phyloP scores from a whole-genome alignment of 148 eudicot genomes.

The Nepenthes gracilis region DNA sequence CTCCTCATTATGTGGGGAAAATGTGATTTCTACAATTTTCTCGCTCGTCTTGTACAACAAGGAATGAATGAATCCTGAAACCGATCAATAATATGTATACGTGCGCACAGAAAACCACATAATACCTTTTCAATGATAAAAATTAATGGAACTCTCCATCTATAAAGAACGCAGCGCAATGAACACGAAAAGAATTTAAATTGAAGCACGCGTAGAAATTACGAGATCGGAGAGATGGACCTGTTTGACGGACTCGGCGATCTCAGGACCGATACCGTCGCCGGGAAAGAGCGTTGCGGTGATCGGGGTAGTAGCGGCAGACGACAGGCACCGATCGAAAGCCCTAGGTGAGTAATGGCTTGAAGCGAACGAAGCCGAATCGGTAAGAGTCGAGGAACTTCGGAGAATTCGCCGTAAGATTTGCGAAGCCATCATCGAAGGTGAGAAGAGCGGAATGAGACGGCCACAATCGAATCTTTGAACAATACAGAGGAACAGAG shows the following conservation, averaged over 20 bases:
- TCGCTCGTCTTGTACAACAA: too few relatives aligned
- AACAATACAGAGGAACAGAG: not conserved
- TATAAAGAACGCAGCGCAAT: too few relatives aligned
- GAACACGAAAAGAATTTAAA: too few relatives aligned
- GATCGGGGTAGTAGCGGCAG: constrained; percentile 37
- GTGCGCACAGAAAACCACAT: too few relatives aligned
- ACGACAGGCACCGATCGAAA: constrained; percentile 10
- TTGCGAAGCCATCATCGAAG: constrained; percentile 52
- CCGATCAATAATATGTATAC: too few relatives aligned
- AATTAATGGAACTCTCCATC: too few relatives aligned
- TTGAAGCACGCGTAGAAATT: not conserved
- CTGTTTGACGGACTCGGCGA: constrained; percentile 85
- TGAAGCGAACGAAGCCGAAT: constrained; percentile 6
- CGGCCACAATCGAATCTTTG: too few relatives aligned
- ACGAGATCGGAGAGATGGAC: constrained; percentile 8
- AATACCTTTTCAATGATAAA: too few relatives aligned
- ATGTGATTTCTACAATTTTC: too few relatives aligned
- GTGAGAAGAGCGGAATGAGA: not conserved
- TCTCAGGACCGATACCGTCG: constrained; percentile 96
- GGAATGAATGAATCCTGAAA: too few relatives aligned
- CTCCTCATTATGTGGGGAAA: too few relatives aligned
- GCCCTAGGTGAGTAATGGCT: constrained; percentile 9
- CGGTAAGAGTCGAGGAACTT: constrained; percentile 10
- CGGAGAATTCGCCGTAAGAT: constrained; percentile 45
- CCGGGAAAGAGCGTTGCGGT: constrained; percentile 95